Conservation (phyloP, 1,139 yeast genomes). For the Candida frijolesensis region DNA sequence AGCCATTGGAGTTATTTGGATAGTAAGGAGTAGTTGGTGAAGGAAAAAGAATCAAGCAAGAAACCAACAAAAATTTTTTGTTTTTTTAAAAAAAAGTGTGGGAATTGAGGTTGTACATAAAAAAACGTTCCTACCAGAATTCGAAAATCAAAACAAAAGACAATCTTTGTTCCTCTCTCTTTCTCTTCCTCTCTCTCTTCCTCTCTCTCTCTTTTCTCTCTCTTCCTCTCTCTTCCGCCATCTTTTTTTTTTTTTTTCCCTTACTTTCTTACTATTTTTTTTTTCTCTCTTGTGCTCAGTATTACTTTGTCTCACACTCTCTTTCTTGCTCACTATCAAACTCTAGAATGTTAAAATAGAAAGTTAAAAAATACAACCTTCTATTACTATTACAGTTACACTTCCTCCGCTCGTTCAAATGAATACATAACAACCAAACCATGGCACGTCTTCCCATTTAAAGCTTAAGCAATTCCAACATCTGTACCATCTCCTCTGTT, state of each 20-base stretch:
- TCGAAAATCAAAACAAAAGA: constrained; percentile 2
- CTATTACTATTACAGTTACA: too few relatives aligned
- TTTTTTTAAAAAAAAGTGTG: neutral
- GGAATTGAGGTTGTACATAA: constrained; percentile 4
- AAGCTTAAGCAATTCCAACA: too few relatives aligned
- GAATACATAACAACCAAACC: too few relatives aligned
- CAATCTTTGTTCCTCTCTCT: constrained; percentile 1
- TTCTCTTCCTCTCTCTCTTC: neutral
- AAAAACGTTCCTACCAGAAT: constrained; percentile 3
- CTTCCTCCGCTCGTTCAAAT: too few relatives aligned
- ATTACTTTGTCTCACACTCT: neutral
- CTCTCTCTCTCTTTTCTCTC: neutral
- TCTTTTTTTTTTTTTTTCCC: neutral
- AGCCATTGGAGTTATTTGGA: constrained; percentile 23
- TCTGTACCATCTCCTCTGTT: too few relatives aligned
- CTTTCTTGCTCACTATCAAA: neutral
- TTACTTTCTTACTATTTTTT: neutral
- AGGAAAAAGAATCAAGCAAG: neutral
- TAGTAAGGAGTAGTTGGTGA: neutral
- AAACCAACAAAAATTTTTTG: neutral
- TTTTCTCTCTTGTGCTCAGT: constrained; percentile 1
- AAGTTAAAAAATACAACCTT: neutral
- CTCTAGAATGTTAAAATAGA: neutral
- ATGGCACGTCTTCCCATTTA: too few relatives aligned
- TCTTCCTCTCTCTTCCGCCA: neutral